Percentiles rank a stretch among this genome's conserved stretches.
These are phyloP conservation scores for Ascodesmis nigricans DNA, from an alignment of 495 filamentous ascomycete genomes.

Conservation along the genomic window DNA sequence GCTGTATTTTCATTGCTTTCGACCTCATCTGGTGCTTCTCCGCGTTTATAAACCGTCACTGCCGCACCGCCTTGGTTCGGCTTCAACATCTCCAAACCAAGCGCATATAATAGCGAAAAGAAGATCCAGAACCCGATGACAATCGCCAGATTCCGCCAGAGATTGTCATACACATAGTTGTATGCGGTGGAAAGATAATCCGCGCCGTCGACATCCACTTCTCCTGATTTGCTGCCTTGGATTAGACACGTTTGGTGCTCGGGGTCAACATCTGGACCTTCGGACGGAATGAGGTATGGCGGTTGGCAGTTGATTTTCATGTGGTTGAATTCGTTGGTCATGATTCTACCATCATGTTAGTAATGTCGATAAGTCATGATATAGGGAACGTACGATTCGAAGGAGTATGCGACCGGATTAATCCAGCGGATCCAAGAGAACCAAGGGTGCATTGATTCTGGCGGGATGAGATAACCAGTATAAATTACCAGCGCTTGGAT, in stretches of 20 bases:
- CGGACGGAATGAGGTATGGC: conserved; percentile 30
- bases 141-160: conserved; percentile 53
- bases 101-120: conserved; percentile 35
- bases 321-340: conserved; percentile 46
- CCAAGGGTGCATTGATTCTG: conserved; percentile 54
- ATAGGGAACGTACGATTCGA: too few species aligned
- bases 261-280: conserved; percentile 18
- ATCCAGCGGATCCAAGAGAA: conserved; percentile 58
- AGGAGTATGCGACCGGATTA: conserved; percentile 55
- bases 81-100: conserved; percentile 47
- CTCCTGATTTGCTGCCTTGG: conserved; percentile 33
- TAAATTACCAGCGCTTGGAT: conserved; percentile 52
- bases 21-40: conserved; percentile 34
- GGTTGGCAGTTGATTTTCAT: conserved; percentile 25
- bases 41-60: conserved; percentile 45
- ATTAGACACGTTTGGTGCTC: conserved; percentile 34
- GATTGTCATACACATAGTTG: conserved; percentile 33
- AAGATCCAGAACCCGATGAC: conserved; percentile 42
- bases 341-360: too few species aligned
- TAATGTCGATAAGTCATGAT: too few species aligned
- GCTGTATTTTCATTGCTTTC: conserved; percentile 27
- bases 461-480: conserved; percentile 59
- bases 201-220: conserved; percentile 27
- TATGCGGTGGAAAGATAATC: conserved; percentile 34
- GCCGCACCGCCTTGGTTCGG: conserved; percentile 49